Evolutionary conservation across 2,329 filamentous ascomycete species (phyloP).

Genomic region (Ophiostoma sp.): DNA sequence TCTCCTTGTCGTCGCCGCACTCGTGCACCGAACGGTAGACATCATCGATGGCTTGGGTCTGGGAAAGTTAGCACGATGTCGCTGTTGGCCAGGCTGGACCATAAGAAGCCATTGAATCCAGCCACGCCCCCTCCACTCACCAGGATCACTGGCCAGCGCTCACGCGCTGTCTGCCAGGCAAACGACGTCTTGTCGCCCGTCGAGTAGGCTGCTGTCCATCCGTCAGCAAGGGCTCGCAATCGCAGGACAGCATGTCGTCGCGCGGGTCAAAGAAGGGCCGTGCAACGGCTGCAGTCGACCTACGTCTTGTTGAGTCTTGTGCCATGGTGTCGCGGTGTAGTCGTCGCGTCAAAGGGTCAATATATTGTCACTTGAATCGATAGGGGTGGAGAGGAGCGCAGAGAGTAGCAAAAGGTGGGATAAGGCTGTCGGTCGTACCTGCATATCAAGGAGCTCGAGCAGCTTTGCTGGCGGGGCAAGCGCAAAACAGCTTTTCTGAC

Average conservation of each 20-base stretch:
- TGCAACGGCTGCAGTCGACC: not conserved
- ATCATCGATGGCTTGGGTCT: conserved; percentile 94
- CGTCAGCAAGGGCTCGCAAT: not conserved
- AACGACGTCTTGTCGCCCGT: conserved; percentile 86
- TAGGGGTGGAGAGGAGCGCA: not conserved
- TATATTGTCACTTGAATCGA: not conserved
- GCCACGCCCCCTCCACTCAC: conserved; percentile 47
- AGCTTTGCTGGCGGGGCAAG: conserved; percentile 4
- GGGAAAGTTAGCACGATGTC: conserved; percentile 6
- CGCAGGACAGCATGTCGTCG: not conserved
- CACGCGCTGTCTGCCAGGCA: conserved; percentile 77
- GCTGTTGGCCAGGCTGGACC: not conserved
- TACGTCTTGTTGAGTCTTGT: not conserved
- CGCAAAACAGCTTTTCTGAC: conserved; percentile 1
- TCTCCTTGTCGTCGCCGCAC: conserved; percentile 62
- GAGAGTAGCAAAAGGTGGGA: not conserved
- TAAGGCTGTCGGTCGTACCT: conserved; percentile 14
- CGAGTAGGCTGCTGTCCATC: conserved; percentile 51
- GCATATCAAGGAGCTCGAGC: not conserved
- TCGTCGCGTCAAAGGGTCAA: not conserved
- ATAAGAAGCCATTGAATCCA: not conserved
- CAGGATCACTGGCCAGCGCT: conserved; percentile 92
- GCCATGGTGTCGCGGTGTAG: not conserved
- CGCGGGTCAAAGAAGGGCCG: not conserved
- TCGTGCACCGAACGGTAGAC: conserved; percentile 72